Percentiles rank a stretch among this genome's conserved stretches.
phyloP scores from a whole-genome alignment of 495 filamentous ascomycete species.

The Barbatosphaeria neglecta region DNA sequence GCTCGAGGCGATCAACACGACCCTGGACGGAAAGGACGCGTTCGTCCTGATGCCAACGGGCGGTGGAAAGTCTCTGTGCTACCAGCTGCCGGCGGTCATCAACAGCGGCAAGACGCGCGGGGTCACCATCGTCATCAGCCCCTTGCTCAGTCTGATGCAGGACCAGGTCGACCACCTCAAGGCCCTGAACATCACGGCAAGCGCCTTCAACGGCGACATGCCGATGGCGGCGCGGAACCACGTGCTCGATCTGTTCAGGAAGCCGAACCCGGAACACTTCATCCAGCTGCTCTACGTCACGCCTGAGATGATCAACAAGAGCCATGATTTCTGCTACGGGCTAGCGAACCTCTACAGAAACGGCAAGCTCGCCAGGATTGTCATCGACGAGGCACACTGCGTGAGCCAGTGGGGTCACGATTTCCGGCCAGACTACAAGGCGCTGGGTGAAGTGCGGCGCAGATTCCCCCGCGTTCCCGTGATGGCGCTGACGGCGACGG shows the following conservation, averaged over 20 bases:
- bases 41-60: slow-evolving; percentile 98
- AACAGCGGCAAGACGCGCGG: slow-evolving; percentile 67
- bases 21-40: slow-evolving; percentile 70
- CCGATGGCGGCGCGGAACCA: slow-evolving; percentile 38
- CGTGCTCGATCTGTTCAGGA: slow-evolving; percentile 49
- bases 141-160: slow-evolving; percentile 88
- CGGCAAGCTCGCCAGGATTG: slow-evolving; percentile 69
- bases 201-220: slow-evolving; percentile 67
- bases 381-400: slow-evolving; percentile 97
- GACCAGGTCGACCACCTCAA: slow-evolving; percentile 81
- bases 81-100: slow-evolving; percentile 87
- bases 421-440: slow-evolving; percentile 93
- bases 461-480: slow-evolving; percentile 68
- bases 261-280: slow-evolving; percentile 49
- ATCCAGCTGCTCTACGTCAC: slow-evolving; percentile 88
- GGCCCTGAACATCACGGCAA: slow-evolving; percentile 64
- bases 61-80: slow-evolving; percentile 93
- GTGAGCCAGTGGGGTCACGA: slow-evolving; percentile 99
- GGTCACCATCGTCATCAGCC: slow-evolving; percentile 89
- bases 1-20: slow-evolving; percentile 90
- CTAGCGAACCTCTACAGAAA: slow-evolving; percentile 52
- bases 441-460: slow-evolving; percentile 57
- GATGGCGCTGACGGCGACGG: slow-evolving; percentile 91
- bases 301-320: slow-evolving; percentile 91
- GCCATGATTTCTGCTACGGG: slow-evolving; percentile 43